Evolutionary conservation across 371 early-diverging fungal species (phyloP), one percentile per base, ranked within the genome.

Genomic region (Cokeromyces recurvatus): DNA sequence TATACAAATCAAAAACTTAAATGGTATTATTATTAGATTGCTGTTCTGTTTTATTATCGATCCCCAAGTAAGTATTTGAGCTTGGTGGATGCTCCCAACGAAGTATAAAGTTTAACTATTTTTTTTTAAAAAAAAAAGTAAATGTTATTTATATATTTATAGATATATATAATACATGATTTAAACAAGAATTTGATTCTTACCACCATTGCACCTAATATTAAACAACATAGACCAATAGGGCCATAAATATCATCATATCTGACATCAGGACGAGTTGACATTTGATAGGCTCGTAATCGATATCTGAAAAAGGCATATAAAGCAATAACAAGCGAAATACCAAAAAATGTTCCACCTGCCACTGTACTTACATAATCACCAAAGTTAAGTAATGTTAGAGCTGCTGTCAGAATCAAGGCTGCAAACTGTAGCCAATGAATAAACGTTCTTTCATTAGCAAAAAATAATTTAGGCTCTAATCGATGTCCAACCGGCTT

Each of bases 381-480:
- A 27, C 86, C 86, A 71, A 89, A 90, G 59, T 88, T 90, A 27
- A 89, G 51, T 29, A 90, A 60, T 17, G 83, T 86, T 52, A 89
- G 58, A 4, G 84, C 85, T 22, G 85, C 68, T 19, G 75, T 77
- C 21, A 87, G 76, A 24, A 89, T 63, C 22, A 83, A 62, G n/a
- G 82, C 79, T 27, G 84, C 68, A 27, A 85, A 74, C 35, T 87
- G 86, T 41, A 92, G 72, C 94, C 94, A 94, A 44, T 79, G 76
- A 51, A 95, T 76, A 53, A 90, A 92, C 0, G 94, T 94, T 35
- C 95, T 74, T 64, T 95, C 95, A 59, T 95, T 95, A 20, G 95
- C 92, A 65, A 95, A 90, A 65, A 90, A 90, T 20, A 90, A 85
- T 22, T 68, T 68, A 2, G 69, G 69, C 29, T 68, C 69, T 22